Base-by-base conservation (phyloP, 1,139 yeast genomes). In the Zygosaccharomyces sapae region DNA sequence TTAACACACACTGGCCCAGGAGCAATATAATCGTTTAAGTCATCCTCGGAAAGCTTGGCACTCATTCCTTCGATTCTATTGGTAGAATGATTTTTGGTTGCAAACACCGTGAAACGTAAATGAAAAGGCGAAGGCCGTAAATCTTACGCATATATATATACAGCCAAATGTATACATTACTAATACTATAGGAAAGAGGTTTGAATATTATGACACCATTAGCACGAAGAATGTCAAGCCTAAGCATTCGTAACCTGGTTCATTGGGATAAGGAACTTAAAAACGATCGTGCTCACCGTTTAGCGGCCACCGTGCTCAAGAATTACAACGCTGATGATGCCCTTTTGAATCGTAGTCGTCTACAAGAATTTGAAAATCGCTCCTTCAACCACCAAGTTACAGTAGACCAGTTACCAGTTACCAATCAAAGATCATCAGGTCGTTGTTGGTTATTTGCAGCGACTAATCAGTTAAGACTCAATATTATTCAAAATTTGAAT, bases 1-100 rank as follows among this genome's bases (percentile, higher is more conserved):
- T 89, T 92, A 51, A 90, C 83, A 65, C 99, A 92, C 2, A 96
- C 97, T 35, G 86, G 83, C 0, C 96, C 95, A 0, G 98, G 98
- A 41, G 87, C 76, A 45, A 92, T 90, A 69, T 89, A 92, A 69
- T 92, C 99, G 67, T 94, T 94, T 52, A 92, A 71, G 61, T 92
- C 97, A 51, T 86, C 92, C 24, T 88, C 90, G 20, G 95, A 85
- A 50, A 90, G 73, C 44, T 89, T 72, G 3, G 96, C 87, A 70
- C 95, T 85, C 97, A 89, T 89, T 4, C 16, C 36, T n/a, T 30
- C 31, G 12, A 27, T 12, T 2, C 31, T 27, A 27, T 6, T 27
- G 31, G n/a, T 9, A 10, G 2, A 12, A 27, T 27, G n/a, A 27
- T n/a, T 27, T 1, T 27, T 10, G 12, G 13, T 9, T 24, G 12